Base-by-base conservation (phyloP, 2,329 filamentous ascomycete species). In the Hirsutella rhossiliensis region DNA sequence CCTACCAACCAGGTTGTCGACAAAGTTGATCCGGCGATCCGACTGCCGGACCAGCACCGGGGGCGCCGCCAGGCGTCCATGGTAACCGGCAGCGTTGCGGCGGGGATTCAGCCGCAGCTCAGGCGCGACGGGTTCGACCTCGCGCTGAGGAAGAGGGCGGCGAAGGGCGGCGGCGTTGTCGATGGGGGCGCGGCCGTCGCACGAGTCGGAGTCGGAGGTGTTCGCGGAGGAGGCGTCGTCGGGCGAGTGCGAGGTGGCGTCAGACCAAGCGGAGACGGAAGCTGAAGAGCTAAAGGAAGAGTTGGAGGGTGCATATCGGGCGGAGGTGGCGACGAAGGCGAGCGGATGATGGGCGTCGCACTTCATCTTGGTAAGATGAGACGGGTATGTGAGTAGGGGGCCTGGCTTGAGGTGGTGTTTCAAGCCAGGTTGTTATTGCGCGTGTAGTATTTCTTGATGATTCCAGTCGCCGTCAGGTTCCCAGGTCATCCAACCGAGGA, bases 1-100 rank as follows among this genome's bases (percentile, higher is more conserved):
- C 90, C 87, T 87, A 96, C 90, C 90, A 71, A 96, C 89, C 64
- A 96, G 86, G 65, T 82, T 92, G 66, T 96, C 89, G 66, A 97
- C 90, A 61, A 97, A 96, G 66, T 84, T 89, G 61, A 87, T 78
- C 73, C 95, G 95, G 61, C 89, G 85, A 67, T 96, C 88, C 58
- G 80, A 79, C 70, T 96, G 89, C 57, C 89, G 83, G 50, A 89
- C 74, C 51, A 96, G 76, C 46, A 82, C 68, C 41, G 90, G 87
- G 55, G 85, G 84, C 54, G 76, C 75, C 52, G 76, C 65, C 55
- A 75, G 72, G 48, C 75, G 72, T 47, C 72, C 64, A 45, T 71
- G 69, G 29, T 72, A 64, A 48, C 76, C 75, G 50, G 67, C 69
- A 46, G 67, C 72, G 42, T 73, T 76, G 49, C 75, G 72, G 47